These are phyloP conservation scores for Cercospora berteroae DNA, from an alignment of 2,329 filamentous ascomycete species.

Conservation along the genomic window DNA sequence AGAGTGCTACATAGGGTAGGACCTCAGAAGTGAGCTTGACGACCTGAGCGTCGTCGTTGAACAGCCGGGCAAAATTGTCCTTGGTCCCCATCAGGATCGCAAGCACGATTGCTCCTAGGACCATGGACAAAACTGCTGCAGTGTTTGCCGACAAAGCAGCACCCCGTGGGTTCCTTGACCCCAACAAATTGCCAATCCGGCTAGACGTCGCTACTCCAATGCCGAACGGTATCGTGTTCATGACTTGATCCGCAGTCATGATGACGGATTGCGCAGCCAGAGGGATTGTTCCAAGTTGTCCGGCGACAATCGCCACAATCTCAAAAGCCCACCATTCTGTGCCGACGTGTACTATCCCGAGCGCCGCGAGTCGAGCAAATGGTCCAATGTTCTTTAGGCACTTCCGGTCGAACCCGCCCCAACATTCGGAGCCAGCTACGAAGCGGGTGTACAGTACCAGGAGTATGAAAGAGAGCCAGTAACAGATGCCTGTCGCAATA, in stretches of 20 bases:
- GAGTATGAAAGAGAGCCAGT: conserved; percentile 79
- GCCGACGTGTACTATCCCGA: conserved; percentile 76
- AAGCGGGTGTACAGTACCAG: conserved; percentile 72
- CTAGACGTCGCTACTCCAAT: conserved; percentile 78
- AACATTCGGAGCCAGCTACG: conserved; percentile 69
- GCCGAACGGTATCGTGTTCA: conserved; percentile 83
- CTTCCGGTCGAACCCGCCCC: conserved; percentile 67
- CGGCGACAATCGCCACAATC: conserved; percentile 80
- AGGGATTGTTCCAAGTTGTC: conserved; percentile 72
- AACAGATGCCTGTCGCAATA: conserved; percentile 77
- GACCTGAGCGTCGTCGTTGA: conserved; percentile 74
- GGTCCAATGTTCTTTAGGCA: conserved; percentile 66
- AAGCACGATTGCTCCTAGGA: conserved; percentile 67
- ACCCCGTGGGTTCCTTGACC: conserved; percentile 62
- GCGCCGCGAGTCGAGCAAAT: conserved; percentile 70
- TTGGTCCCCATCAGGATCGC: conserved; percentile 67
- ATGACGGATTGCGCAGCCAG: conserved; percentile 83
- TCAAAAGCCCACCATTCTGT: conserved; percentile 96
- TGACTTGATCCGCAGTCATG: conserved; percentile 46
- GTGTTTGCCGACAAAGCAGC: conserved; percentile 72
- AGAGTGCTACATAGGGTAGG: conserved; percentile 82
- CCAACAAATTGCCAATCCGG: conserved; percentile 76
- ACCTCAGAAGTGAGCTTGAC: conserved; percentile 71
- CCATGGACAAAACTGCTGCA: conserved; percentile 69
- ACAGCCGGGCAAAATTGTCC: conserved; percentile 71